A percentile compares a stretch with the other conserved stretches of the same genome.
Evolutionary conservation across 2,329 filamentous ascomycete genomes (phyloP).

Genomic region (Alternaria hordeiaustralica): DNA sequence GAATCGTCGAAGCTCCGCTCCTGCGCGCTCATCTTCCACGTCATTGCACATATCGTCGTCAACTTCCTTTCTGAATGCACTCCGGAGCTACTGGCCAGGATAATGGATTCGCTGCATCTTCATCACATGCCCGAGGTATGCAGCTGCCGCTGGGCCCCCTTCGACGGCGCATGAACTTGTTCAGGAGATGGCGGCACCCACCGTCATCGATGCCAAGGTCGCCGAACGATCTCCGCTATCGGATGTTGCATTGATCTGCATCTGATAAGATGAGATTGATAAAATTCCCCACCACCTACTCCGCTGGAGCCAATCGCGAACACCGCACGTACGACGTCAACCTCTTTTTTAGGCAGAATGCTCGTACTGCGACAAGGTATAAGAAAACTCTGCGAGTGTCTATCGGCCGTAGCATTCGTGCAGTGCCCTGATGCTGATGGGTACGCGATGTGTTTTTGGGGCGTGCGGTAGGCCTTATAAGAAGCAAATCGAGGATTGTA

Average conservation of each 20-base stretch:
- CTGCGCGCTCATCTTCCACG: background rate
- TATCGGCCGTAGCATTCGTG: background rate
- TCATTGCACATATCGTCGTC: background rate
- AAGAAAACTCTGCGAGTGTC: background rate
- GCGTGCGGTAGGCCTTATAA: background rate
- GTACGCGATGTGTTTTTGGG: background rate
- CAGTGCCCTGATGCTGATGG: background rate
- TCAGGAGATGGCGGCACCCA: background rate
- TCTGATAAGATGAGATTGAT: conserved; percentile 6
- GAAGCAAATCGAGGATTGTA: background rate
- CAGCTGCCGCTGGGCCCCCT: background rate
- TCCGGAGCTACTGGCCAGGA: background rate
- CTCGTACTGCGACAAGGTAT: conserved; percentile 1
- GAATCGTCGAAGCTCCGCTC: background rate
- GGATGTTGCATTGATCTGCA: conserved; percentile 2
- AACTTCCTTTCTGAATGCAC: background rate
- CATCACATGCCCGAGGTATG: background rate
- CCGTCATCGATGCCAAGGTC: background rate
- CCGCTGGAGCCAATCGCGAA: background rate
- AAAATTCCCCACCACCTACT: background rate
- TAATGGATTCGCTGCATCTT: background rate
- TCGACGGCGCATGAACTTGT: background rate
- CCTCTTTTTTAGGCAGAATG: background rate
- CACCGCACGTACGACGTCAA: background rate
- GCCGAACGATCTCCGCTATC: background rate